Conservation (phyloP, 108 stramenopile genomes). For the Mediolabrus comicus region DNA sequence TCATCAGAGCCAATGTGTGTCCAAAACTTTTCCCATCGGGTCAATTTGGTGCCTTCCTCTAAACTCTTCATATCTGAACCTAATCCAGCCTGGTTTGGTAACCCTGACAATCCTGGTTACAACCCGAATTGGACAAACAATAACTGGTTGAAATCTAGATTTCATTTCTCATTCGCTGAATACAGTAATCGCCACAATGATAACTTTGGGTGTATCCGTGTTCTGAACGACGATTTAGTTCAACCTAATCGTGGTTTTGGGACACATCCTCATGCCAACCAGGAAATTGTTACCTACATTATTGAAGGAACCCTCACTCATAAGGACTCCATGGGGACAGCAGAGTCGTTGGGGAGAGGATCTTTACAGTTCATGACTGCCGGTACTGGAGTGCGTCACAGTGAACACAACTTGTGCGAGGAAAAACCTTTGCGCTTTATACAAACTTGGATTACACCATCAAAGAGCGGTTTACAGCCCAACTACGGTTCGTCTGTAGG, state of each 20-base stretch:
- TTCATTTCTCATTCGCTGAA: constrained; percentile 88
- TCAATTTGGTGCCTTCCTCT: constrained; percentile 11
- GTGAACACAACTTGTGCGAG: constrained; percentile 60
- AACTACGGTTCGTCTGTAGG: constrained; percentile 59
- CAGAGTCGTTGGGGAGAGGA: constrained; percentile 70
- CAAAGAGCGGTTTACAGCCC: constrained; percentile 49
- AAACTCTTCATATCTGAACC: constrained; percentile 72
- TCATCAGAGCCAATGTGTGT: not conserved
- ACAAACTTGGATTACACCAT: constrained; percentile 81
- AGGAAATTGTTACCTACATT: constrained; percentile 72
- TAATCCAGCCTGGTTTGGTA: constrained; percentile 71
- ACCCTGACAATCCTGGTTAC: constrained; percentile 42
- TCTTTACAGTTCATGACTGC: constrained; percentile 85
- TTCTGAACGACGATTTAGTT: constrained; percentile 87
- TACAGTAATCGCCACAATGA: constrained; percentile 57
- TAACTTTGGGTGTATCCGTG: constrained; percentile 75
- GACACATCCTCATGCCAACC: constrained; percentile 70
- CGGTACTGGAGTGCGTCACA: constrained; percentile 72
- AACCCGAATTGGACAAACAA: constrained; percentile 51
- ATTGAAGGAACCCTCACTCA: constrained; percentile 58
- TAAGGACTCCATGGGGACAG: constrained; percentile 75
- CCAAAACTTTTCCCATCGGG: not conserved
- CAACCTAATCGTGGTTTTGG: constrained; percentile 80
- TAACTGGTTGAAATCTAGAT: constrained; percentile 86
- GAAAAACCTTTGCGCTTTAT: constrained; percentile 75